Base-by-base conservation (phyloP, 805 yeast species). In the Maudiozyma barnettii region DNA sequence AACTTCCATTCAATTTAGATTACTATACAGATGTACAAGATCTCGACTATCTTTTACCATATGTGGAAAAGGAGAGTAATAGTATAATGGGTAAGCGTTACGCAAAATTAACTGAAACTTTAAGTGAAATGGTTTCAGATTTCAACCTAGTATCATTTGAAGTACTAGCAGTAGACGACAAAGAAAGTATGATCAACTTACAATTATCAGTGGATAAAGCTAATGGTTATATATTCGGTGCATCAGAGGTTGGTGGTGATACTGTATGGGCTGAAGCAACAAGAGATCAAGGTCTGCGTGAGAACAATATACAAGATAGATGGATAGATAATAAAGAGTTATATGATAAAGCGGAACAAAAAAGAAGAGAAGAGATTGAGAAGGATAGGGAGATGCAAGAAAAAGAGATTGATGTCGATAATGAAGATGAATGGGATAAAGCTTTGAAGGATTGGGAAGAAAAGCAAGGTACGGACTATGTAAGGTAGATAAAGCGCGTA, bases 221-320 rank as follows among this genome's bases (percentile, higher is more conserved):
- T 2, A 86, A 83, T 56, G 99, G 99, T 0, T 93, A 93, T 61
- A 76, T 85, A 54, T 88, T 87, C 69, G 99, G 99, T 0, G 72
- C 90, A 1, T 85, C 89, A 29, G 99, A 93, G 56, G 74, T 91
- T 7, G 96, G 97, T 2, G 99, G 98, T n/a, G 99, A 93, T 60
- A 78, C 91, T 0, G 80, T 93, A 1, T 93, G 99, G 99, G 85
- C 89, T n/a, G 96, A 91, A 56, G 96, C 96, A 0, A 77, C 91
- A 0, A 74, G 98, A 53, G 87, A 85, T 60, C 82, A 90, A 37
- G 80, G 85, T 10, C 65, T 72, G 41, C 63, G 73, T 40, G 79
- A 60, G 33, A 54, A 60, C 38, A 96, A 90, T 61, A 77, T 88
- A 4, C 99, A 93, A 55, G 99, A 93, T 54, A 73, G 99, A 50